Evolutionary conservation across 768 basidiomycete species (phyloP), one percentile per base, ranked within the genome.

Genomic region (Dictyophora rubrovolvata): DNA sequence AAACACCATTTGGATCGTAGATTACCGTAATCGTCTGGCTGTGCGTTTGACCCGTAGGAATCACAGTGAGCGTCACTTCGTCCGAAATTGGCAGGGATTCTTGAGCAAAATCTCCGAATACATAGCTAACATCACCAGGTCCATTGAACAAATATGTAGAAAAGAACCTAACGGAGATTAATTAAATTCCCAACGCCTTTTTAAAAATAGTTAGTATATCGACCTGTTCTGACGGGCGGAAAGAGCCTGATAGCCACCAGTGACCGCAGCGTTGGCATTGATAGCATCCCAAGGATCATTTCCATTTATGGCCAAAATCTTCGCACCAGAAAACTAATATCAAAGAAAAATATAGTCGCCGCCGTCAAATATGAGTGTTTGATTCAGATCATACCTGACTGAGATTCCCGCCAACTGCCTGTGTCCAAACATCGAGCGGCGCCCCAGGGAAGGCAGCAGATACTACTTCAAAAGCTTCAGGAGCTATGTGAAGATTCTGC

Each of bases 291-390:
- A 78, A 1, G 83, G 82, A 60, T 76, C 74, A 56, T 70, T 64
- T 42, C 76, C 78, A 59, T 85, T 76, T 64, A 84, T 83, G 1
- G 68, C 63, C 22, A 81, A 65, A 1, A 85, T 81, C 68, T 73
- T 75, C 5, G 82, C 81, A 1, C 83, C 82, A 46, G 70, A 68
- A 7, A 73, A 67, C 71, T 73, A 51, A 9, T 35, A 5, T 1
- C 42, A 21, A 36, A 20, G 23, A 20, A 55, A 42, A 51, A 16
- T 28, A 21, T 16, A 28, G 20, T 34, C 16, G 17, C 33, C n/a
- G 6, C 17, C 49, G 56, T 48, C 22, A 12, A n/a, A 42, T 47
- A 37, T 2, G 14, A 12, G 34, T 22, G 14, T 42, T 16, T n/a
- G 18, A 14, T 33, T n/a, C 8, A 14, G 17, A 4, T 20, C 56